Percentiles rank a stretch among this genome's conserved stretches.
These are phyloP conservation scores for Tetratostichococcus sp. DNA, from an alignment of 139 green algal genomes.

Conservation along the genomic window DNA sequence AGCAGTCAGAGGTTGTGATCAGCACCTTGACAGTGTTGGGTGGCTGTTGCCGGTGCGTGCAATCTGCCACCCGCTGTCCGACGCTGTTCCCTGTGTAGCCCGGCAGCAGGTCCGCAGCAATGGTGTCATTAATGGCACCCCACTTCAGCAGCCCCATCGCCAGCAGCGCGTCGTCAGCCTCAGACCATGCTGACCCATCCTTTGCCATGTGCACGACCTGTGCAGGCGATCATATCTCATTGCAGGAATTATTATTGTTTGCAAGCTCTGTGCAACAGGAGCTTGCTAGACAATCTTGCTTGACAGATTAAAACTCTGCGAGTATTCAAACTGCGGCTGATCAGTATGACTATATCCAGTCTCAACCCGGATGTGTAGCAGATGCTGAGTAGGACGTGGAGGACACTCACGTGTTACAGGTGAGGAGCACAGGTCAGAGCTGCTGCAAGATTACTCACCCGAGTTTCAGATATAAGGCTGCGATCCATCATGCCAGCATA, in stretches of 20 bases:
- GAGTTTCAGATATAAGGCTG: background rate
- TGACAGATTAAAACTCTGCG: too few relatives aligned
- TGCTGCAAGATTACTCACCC: background rate
- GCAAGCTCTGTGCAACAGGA: too few relatives aligned
- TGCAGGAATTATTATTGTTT: too few relatives aligned
- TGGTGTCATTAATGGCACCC: background rate
- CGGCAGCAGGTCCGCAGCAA: background rate
- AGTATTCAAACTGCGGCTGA: too few relatives aligned
- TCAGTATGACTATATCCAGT: too few relatives aligned
- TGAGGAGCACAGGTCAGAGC: too few relatives aligned
- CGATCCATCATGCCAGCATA: background rate
- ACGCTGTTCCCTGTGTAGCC: background rate
- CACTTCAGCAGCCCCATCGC: background rate
- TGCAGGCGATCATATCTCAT: too few relatives aligned
- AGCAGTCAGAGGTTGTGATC: background rate
- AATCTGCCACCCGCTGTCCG: background rate
- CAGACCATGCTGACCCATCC: background rate
- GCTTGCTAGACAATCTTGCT: too few relatives aligned
- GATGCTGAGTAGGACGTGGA: too few relatives aligned
- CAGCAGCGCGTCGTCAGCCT: background rate
- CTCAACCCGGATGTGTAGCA: too few relatives aligned
- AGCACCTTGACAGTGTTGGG: background rate
- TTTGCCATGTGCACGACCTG: background rate
- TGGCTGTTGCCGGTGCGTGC: background rate
- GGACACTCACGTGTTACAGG: too few relatives aligned